These are phyloP conservation scores for Yarrowia sp. DNA, from an alignment of 805 yeast genomes.

Conservation along the genomic window DNA sequence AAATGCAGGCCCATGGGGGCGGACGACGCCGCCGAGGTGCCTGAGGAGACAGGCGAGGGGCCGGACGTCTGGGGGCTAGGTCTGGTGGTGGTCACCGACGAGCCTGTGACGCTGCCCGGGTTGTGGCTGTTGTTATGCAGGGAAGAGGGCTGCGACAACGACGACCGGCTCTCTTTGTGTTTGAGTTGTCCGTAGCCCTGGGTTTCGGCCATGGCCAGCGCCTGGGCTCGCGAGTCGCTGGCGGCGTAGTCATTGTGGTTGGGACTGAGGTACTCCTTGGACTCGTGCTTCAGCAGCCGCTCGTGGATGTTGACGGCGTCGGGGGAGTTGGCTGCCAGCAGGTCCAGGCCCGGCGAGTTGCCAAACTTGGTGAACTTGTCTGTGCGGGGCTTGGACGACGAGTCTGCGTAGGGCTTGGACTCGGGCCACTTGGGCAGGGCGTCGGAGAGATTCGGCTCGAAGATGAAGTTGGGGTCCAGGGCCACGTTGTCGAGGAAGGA, in stretches of 20 bases:
- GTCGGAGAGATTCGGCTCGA: conserved; percentile 48
- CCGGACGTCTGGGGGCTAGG: conserved; percentile 31
- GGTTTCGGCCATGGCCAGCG: conserved; percentile 36
- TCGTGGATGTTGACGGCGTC: conserved; percentile 37
- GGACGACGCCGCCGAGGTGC: conserved; percentile 24
- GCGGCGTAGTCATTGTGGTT: conserved; percentile 26
- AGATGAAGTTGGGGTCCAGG: conserved; percentile 47
- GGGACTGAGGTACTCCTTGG: conserved; percentile 28
- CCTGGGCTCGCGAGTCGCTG: conserved; percentile 33
- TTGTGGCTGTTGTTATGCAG: not conserved
- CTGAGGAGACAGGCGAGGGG: conserved; percentile 21
- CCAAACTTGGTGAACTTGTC: conserved; percentile 38
- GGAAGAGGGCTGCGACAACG: conserved; percentile 18
- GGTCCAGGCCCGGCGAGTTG: conserved; percentile 32
- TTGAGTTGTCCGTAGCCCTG: conserved; percentile 28
- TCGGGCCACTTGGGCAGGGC: conserved; percentile 42
- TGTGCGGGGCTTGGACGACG: not conserved
- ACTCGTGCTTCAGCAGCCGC: conserved; percentile 27
- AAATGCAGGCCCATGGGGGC: conserved; percentile 37
- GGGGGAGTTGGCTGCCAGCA: conserved; percentile 33
- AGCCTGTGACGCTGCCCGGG: conserved; percentile 17
- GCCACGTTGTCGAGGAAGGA: conserved; percentile 48
- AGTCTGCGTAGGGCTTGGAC: conserved; percentile 7
- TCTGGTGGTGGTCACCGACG: conserved; percentile 23
- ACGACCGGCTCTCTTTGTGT: conserved; percentile 33